Evolutionary conservation across 495 filamentous ascomycete genomes (phyloP).

Genomic region (Hyaloscypha bicolor): DNA sequence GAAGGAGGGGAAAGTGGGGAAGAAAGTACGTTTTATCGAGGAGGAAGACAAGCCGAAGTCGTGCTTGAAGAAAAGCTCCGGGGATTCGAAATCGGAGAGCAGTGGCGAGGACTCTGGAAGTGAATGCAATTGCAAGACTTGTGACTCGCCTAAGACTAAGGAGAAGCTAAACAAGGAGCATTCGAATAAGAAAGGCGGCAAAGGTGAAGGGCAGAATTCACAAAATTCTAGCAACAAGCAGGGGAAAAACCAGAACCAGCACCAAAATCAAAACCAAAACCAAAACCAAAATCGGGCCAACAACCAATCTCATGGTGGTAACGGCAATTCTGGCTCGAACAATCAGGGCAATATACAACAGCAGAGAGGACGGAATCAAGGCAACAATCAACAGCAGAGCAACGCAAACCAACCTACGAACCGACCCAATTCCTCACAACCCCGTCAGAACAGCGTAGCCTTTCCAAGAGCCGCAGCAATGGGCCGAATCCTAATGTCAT

Average conservation of each 20-base stretch:
- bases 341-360: background rate
- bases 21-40: background rate
- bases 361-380: constrained; percentile 13
- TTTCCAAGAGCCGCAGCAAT: background rate
- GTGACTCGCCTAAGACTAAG: background rate
- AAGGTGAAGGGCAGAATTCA: constrained; percentile 8
- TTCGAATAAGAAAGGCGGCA: constrained; percentile 1
- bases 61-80: background rate
- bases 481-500: constrained; percentile 38
- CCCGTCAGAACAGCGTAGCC: background rate
- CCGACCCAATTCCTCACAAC: background rate
- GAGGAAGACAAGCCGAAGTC: constrained; percentile 12
- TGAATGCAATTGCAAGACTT: background rate
- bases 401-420: background rate
- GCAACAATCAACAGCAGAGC: constrained; percentile 13
- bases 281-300: constrained; percentile 6
- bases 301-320: background rate
- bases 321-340: background rate
- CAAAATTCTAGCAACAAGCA: background rate
- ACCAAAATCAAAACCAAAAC: background rate
- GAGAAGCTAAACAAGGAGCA: background rate
- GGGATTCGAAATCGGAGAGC: background rate
- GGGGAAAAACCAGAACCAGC: constrained; percentile 1
- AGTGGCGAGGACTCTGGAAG: constrained; percentile 4
- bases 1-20: background rate